Percentiles rank a stretch among this genome's conserved stretches.
phyloP scores from a whole-genome alignment of 176 grass and related monocot species.

The Alloteropsis semialata region DNA sequence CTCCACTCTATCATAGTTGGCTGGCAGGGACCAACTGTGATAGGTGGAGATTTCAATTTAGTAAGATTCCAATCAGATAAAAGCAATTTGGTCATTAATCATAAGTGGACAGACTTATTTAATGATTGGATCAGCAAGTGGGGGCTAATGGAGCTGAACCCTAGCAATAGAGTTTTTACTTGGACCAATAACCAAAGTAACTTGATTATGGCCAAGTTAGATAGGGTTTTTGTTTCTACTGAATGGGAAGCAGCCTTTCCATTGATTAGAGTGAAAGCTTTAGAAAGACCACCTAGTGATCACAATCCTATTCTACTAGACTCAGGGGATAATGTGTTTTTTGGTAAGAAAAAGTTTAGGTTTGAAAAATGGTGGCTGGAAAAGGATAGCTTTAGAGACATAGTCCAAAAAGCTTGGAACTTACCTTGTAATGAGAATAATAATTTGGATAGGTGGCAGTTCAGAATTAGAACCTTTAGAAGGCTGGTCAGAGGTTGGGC shows the following conservation, averaged over 20 bases:
- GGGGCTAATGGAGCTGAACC: background rate
- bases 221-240: background rate
- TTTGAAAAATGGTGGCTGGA: background rate
- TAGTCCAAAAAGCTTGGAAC: background rate
- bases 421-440: accelerated
- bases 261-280: too few species aligned
- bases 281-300: background rate
- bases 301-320: background rate
- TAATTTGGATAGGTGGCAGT: background rate
- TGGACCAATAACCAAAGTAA: background rate
- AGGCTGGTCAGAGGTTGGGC: too few species aligned
- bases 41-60: background rate
- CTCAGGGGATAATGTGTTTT: accelerated
- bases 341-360: background rate
- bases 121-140: background rate
- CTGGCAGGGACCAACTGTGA: background rate
- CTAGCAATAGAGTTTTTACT: accelerated
- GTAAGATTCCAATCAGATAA: background rate
- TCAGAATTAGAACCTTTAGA: too few species aligned
- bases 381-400: accelerated
- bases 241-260: background rate
- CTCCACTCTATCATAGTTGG: accelerated
- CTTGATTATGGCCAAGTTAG: background rate
- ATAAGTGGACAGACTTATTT: background rate
- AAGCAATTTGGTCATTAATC: accelerated